Evolutionary conservation across 2,329 filamentous ascomycete genomes (phyloP).

Genomic region (Xylariaceae sp.): DNA sequence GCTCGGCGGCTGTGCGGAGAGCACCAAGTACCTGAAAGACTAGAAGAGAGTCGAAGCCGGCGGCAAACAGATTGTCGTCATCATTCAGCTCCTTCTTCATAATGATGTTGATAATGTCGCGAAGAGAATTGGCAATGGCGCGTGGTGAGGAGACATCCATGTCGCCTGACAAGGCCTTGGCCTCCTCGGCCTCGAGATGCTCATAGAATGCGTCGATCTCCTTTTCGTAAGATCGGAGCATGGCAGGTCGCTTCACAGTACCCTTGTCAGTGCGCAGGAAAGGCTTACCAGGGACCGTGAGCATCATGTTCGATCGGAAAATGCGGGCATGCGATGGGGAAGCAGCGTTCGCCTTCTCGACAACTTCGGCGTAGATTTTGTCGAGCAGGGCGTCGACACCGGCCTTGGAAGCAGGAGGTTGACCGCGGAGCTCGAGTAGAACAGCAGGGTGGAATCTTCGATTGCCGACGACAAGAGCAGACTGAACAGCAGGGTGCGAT

Average conservation of each 20-base stretch:
- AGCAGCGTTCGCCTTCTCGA: conserved; percentile 23
- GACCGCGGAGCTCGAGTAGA: conserved; percentile 18
- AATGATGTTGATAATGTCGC: conserved; percentile 18
- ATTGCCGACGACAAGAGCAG: conserved; percentile 24
- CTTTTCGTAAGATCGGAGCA: conserved; percentile 22
- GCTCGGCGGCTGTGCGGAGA: conserved; percentile 32
- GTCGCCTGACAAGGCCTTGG: conserved; percentile 19
- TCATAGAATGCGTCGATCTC: conserved; percentile 28
- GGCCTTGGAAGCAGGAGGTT: conserved; percentile 11
- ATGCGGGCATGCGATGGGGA: conserved; percentile 23
- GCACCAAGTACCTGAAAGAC: conserved; percentile 34
- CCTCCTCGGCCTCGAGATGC: conserved; percentile 21
- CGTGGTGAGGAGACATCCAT: conserved; percentile 20
- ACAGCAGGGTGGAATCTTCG: conserved; percentile 23
- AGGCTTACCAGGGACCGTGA: conserved; percentile 24
- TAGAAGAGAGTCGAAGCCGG: conserved; percentile 36
- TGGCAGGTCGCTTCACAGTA: conserved; percentile 26
- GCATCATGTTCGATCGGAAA: conserved; percentile 24
- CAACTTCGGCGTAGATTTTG: conserved; percentile 22
- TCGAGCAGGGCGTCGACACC: conserved; percentile 19
- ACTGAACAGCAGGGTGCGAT: conserved; percentile 21
- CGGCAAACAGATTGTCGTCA: conserved; percentile 25
- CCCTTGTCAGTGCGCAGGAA: conserved; percentile 29
- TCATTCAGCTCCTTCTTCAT: conserved; percentile 21
- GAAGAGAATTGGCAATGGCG: conserved; percentile 18